These are phyloP conservation scores for Phytophthora cactorum DNA, from an alignment of 352 stramenopile genomes.

Conservation along the genomic window DNA sequence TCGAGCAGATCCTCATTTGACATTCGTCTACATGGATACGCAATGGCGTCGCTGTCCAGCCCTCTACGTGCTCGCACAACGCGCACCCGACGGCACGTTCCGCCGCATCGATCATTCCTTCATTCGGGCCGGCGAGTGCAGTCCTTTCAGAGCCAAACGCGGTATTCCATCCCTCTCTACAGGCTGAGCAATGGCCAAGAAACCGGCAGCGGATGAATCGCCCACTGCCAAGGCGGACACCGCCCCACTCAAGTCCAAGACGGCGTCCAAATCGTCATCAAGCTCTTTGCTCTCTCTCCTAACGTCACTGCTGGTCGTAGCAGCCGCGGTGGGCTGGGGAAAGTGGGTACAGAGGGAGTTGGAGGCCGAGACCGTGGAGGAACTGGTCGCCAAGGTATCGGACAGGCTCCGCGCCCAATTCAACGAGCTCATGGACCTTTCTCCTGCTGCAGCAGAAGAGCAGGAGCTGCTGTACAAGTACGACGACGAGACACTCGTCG, in stretches of 20 bases:
- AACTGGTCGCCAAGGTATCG: conserved; percentile 27
- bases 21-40: conserved; percentile 37
- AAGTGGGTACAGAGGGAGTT: conserved; percentile 27
- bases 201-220: background rate
- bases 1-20: conserved; percentile 24
- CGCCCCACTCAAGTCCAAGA: conserved; percentile 14
- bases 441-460: background rate
- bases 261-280: conserved; percentile 6
- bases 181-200: conserved; percentile 27
- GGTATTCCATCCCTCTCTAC: conserved; percentile 10
- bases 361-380: conserved; percentile 25
- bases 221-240: background rate
- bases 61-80: conserved; percentile 21
- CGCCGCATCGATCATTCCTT: conserved; percentile 18
- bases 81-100: conserved; percentile 5
- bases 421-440: conserved; percentile 10
- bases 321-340: conserved; percentile 23
- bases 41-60: conserved; percentile 22
- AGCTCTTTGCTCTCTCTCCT: conserved; percentile 15
- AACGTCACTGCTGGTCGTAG: conserved; percentile 28
- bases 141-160: conserved; percentile 11
- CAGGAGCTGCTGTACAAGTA: conserved; percentile 60
- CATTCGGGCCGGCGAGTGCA: conserved; percentile 19
- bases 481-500: conserved; percentile 51
- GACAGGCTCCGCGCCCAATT: conserved; percentile 23